Percentiles rank a stretch among this genome's conserved stretches.
Evolutionary conservation across 768 basidiomycete species (phyloP).

Genomic region (Hericium alpestre): DNA sequence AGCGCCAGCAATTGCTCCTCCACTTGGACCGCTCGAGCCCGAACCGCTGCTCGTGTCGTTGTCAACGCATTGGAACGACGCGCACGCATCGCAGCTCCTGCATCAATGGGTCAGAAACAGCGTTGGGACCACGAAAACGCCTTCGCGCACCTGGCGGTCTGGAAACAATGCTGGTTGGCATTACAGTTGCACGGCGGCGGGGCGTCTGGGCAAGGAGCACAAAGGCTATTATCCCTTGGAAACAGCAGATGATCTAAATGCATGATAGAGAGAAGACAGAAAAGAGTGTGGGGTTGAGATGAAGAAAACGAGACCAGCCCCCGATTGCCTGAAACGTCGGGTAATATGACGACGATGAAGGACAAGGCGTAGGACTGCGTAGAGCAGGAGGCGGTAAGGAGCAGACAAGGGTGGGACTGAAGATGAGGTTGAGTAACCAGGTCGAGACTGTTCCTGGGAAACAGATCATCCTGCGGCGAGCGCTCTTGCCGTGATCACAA

Average conservation of each 20-base stretch:
- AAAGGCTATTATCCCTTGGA: constrained; percentile 20
- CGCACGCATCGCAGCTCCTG: constrained; percentile 53
- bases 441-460: neutral
- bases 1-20: constrained; percentile 66
- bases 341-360: neutral
- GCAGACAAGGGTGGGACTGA: neutral
- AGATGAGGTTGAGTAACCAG: neutral
- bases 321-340: neutral
- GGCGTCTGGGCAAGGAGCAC: constrained; percentile 32
- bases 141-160: constrained; percentile 44
- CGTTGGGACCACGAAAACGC: neutral
- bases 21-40: constrained; percentile 35
- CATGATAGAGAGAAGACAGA: constrained; percentile 6
- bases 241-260: constrained; percentile 12
- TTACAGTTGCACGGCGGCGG: constrained; percentile 46
- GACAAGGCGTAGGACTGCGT: neutral
- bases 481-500: neutral
- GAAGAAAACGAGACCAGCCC: neutral
- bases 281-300: constrained; percentile 7
- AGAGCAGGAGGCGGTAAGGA: neutral
- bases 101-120: neutral
- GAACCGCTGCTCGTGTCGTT: constrained; percentile 11
- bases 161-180: constrained; percentile 45
- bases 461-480: neutral
- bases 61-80: constrained; percentile 40